Conservation (phyloP, 768 basidiomycete species). For the Amanita muscaria region DNA sequence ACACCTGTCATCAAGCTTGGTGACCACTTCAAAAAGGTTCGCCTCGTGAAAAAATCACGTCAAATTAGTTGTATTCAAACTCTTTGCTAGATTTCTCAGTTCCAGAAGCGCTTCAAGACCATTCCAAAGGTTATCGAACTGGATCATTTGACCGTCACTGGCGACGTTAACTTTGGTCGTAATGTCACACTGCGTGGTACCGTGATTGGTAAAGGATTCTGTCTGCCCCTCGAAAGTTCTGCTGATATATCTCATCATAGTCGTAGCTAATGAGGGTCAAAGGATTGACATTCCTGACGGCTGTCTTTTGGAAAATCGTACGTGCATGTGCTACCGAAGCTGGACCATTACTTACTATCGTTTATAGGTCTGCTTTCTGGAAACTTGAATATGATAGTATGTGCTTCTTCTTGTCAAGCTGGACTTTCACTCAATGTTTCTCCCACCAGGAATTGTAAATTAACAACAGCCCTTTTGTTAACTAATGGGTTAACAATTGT, state of each 20-base stretch:
- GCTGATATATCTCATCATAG: too few relatives aligned
- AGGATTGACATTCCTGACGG: slow-evolving; percentile 81
- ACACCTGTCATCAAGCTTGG: slow-evolving; percentile 97
- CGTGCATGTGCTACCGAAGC: slow-evolving; percentile 13
- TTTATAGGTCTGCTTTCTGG: slow-evolving; percentile 63
- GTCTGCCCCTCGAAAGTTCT: too few relatives aligned
- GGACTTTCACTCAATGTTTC: not conserved
- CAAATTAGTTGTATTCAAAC: not conserved
- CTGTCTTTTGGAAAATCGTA: slow-evolving; percentile 66
- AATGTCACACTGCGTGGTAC: slow-evolving; percentile 83
- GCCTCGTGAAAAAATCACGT: too few relatives aligned
- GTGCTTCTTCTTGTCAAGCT: slow-evolving; percentile 12
- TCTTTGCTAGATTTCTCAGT: slow-evolving; percentile 61
- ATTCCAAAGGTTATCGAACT: slow-evolving; percentile 87
- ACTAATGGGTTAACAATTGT: too few relatives aligned
- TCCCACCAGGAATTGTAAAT: slow-evolving; percentile 24
- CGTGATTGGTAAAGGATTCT: slow-evolving; percentile 53
- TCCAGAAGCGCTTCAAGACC: slow-evolving; percentile 93
- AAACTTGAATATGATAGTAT: slow-evolving; percentile 74
- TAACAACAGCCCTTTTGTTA: not conserved
- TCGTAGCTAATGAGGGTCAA: slow-evolving; percentile 77
- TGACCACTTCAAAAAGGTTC: slow-evolving; percentile 92
- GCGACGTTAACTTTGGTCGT: slow-evolving; percentile 85
- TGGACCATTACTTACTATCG: not conserved
- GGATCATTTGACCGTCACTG: slow-evolving; percentile 90